Evolutionary conservation across 768 basidiomycete species (phyloP).

Genomic region (Hygrophoropsis aurantiaca): DNA sequence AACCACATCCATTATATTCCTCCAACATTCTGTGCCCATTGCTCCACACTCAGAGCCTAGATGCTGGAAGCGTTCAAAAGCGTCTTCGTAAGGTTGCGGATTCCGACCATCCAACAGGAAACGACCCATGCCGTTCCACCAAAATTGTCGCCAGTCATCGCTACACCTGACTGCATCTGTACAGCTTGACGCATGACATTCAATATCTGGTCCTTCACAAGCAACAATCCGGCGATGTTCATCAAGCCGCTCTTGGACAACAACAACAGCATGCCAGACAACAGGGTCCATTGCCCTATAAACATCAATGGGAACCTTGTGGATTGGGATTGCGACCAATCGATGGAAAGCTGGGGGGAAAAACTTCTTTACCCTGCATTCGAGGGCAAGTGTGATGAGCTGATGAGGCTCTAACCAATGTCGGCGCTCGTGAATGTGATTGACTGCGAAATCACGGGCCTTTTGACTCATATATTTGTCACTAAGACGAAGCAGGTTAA

Average conservation of each 20-base stretch:
- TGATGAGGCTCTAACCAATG: neutral
- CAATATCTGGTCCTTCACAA: slow-evolving; percentile 1
- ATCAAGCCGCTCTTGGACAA: neutral
- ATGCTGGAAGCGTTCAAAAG: slow-evolving; percentile 5
- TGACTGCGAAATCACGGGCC: too few species aligned
- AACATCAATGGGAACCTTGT: neutral
- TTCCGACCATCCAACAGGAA: slow-evolving; percentile 15
- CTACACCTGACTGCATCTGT: neutral
- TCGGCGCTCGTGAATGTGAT: too few species aligned
- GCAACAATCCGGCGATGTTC: slow-evolving; percentile 1
- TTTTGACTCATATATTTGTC: too few species aligned
- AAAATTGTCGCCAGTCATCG: slow-evolving; percentile 9
- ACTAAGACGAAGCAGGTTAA: too few species aligned
- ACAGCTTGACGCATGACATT: neutral
- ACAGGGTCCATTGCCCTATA: neutral
- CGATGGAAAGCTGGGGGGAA: neutral
- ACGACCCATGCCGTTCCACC: slow-evolving; percentile 18
- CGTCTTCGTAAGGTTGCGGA: slow-evolving; percentile 7
- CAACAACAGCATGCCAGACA: neutral
- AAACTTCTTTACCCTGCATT: neutral
- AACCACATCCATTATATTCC: too few species aligned
- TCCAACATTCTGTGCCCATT: too few species aligned
- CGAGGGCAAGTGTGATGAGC: neutral
- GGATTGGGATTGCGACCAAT: neutral
- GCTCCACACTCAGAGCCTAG: neutral